These are phyloP conservation scores for Penicillium subrubescens DNA, from an alignment of 495 filamentous ascomycete species.

Conservation along the genomic window DNA sequence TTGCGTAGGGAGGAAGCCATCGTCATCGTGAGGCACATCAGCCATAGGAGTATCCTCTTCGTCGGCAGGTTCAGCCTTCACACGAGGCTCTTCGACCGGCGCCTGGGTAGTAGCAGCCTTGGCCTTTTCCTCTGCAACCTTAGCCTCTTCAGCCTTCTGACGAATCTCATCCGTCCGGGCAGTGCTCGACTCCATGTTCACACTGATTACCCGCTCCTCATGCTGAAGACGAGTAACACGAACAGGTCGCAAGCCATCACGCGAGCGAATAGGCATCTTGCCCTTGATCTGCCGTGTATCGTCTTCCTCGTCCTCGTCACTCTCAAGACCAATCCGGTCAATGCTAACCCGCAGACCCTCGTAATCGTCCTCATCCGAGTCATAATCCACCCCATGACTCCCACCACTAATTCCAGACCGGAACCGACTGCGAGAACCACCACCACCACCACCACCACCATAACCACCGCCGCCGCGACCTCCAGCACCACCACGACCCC, in stretches of 20 bases:
- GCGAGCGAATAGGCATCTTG: conserved; percentile 42
- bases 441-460: conserved; percentile 28
- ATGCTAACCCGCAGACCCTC: conserved; percentile 46
- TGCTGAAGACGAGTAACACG: conserved; percentile 54
- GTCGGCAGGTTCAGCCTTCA: conserved; percentile 51
- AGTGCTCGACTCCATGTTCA: conserved; percentile 56
- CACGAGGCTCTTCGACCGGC: conserved; percentile 21
- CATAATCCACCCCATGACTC: conserved; percentile 21
- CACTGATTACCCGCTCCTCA: conserved; percentile 49
- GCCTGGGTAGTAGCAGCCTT: conserved; percentile 28
- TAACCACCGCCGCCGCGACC: conserved; percentile 24
- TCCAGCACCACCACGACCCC: conserved; percentile 32
- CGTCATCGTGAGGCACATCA: conserved; percentile 40
- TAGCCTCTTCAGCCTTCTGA: conserved; percentile 35
- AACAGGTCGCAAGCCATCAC: conserved; percentile 45
- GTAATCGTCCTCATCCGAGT: conserved; percentile 47
- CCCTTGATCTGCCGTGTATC: conserved; percentile 28
- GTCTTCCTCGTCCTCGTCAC: conserved; percentile 35
- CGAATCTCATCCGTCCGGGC: conserved; percentile 46
- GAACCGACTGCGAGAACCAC: conserved; percentile 29
- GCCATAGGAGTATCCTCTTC: conserved; percentile 44
- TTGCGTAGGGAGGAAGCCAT: conserved; percentile 41
- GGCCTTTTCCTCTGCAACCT: background rate
- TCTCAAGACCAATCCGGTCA: conserved; percentile 53
- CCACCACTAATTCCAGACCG: conserved; percentile 31